Evolutionary conservation across 2,329 filamentous ascomycete genomes (phyloP).

Genomic region (Cadophora malorum): DNA sequence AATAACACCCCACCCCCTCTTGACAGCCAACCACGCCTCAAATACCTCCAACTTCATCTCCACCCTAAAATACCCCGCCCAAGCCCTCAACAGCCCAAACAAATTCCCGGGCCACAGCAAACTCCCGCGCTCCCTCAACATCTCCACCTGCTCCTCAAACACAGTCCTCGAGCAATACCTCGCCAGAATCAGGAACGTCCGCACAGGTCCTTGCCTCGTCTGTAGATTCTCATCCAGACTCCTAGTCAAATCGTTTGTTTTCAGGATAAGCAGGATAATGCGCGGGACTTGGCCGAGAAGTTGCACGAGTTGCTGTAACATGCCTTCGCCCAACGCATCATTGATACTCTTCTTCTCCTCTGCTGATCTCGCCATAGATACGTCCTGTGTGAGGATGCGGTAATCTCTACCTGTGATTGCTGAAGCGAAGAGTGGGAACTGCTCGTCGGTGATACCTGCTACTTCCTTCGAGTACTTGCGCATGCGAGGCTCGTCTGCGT

Average conservation of each 20-base stretch:
- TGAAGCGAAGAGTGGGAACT: conserved; percentile 94
- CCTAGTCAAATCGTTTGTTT: conserved; percentile 96
- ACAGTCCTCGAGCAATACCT: conserved; percentile 72
- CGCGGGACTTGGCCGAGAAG: conserved; percentile 87
- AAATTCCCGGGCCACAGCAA: conserved; percentile 65
- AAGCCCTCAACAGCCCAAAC: conserved; percentile 60
- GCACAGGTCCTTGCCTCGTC: conserved; percentile 70
- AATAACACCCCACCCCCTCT: conserved; percentile 48
- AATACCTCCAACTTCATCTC: conserved; percentile 68
- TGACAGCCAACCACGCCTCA: conserved; percentile 64
- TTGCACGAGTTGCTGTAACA: conserved; percentile 87
- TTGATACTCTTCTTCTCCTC: conserved; percentile 89
- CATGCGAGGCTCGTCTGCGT: conserved; percentile 86
- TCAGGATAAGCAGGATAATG: conserved; percentile 92
- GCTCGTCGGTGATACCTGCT: conserved; percentile 84
- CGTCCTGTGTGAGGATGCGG: conserved; percentile 69
- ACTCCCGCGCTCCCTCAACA: conserved; percentile 59
- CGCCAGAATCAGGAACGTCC: conserved; percentile 71
- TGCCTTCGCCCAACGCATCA: conserved; percentile 81
- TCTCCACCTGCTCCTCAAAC: conserved; percentile 67
- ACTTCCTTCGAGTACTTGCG: conserved; percentile 87
- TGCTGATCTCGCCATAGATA: conserved; percentile 61
- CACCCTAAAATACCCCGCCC: conserved; percentile 63
- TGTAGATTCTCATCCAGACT: conserved; percentile 91
- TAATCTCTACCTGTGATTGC: conserved; percentile 97